Conservation (phyloP, 805 yeast genomes). For the Lipomyces spencermartinsiae region DNA sequence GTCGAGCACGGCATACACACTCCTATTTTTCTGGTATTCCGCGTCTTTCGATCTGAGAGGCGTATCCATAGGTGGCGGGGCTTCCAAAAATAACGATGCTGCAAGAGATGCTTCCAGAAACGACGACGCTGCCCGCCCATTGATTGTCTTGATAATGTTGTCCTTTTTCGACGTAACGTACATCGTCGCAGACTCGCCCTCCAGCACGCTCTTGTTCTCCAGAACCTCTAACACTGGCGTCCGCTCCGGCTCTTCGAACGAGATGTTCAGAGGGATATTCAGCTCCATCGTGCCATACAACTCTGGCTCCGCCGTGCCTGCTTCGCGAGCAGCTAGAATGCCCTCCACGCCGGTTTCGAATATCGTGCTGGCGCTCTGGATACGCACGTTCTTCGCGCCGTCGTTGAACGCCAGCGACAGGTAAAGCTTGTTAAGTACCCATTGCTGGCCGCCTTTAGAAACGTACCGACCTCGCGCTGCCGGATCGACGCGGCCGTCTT, state of each 20-base stretch:
- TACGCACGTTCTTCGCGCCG: constrained; percentile 8
- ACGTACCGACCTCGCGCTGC: constrained; percentile 29
- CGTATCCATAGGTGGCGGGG: constrained; percentile 27
- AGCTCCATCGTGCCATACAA: constrained; percentile 27
- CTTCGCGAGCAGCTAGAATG: constrained; percentile 18
- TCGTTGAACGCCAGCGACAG: constrained; percentile 20
- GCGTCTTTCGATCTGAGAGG: constrained; percentile 8
- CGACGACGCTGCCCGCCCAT: constrained; percentile 62
- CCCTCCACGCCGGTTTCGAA: constrained; percentile 35
- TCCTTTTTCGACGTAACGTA: constrained; percentile 58
- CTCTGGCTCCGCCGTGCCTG: constrained; percentile 15
- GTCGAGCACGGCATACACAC: constrained; percentile 36
- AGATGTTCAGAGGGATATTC: constrained; percentile 23
- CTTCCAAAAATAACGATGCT: constrained; percentile 32
- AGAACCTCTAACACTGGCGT: constrained; percentile 27
- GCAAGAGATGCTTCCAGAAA: constrained; percentile 51
- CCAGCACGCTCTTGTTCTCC: constrained; percentile 1
- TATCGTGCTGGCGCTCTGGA: constrained; percentile 34
- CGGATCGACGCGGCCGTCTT: neutral
- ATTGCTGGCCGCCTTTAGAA: constrained; percentile 32
- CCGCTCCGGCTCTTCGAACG: constrained; percentile 15
- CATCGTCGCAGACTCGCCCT: constrained; percentile 42
- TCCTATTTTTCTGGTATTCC: constrained; percentile 23
- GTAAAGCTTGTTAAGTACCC: constrained; percentile 23
- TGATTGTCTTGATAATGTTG: constrained; percentile 64